Evolutionary conservation across 1,284 basidiomycete species (phyloP).

Genomic region (Wolfiporia cocos): DNA sequence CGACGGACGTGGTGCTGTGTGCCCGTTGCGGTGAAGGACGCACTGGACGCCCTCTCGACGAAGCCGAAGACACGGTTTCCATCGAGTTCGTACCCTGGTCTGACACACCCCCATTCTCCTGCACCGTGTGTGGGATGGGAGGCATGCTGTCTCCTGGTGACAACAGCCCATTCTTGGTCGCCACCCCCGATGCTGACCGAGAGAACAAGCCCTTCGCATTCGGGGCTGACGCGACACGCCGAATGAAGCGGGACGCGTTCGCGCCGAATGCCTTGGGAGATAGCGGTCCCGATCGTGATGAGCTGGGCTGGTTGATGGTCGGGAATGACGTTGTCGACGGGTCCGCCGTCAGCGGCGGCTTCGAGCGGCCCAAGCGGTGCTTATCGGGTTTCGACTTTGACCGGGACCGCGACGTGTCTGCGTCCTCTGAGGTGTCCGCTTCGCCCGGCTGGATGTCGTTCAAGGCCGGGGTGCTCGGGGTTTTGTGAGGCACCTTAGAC

Average conservation of each 20-base stretch:
- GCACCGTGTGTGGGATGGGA: slow-evolving; percentile 42
- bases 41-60: slow-evolving; percentile 47
- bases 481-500: slow-evolving; percentile 19
- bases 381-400: slow-evolving; percentile 65
- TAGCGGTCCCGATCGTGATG: slow-evolving; percentile 36
- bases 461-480: slow-evolving; percentile 25
- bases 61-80: slow-evolving; percentile 68
- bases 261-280: slow-evolving; percentile 62
- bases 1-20: slow-evolving; percentile 19
- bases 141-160: slow-evolving; percentile 58
- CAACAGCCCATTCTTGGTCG: slow-evolving; percentile 71
- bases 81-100: slow-evolving; percentile 62
- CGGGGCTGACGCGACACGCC: slow-evolving; percentile 93
- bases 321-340: slow-evolving; percentile 32
- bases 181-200: slow-evolving; percentile 38
- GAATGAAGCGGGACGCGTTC: slow-evolving; percentile 79
- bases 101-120: slow-evolving; percentile 47
- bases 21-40: slow-evolving; percentile 18
- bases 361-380: slow-evolving; percentile 29
- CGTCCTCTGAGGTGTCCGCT: slow-evolving; percentile 5
- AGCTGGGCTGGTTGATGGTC: slow-evolving; percentile 27
- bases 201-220: slow-evolving; percentile 91
- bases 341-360: slow-evolving; percentile 26
- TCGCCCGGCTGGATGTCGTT: slow-evolving; percentile 14
- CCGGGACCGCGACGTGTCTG: slow-evolving; percentile 33